Percentiles rank a stretch among this genome's conserved stretches.
Conservation (phyloP, 129 eudicot genomes). For the Centrapalus pauciflorus region DNA sequence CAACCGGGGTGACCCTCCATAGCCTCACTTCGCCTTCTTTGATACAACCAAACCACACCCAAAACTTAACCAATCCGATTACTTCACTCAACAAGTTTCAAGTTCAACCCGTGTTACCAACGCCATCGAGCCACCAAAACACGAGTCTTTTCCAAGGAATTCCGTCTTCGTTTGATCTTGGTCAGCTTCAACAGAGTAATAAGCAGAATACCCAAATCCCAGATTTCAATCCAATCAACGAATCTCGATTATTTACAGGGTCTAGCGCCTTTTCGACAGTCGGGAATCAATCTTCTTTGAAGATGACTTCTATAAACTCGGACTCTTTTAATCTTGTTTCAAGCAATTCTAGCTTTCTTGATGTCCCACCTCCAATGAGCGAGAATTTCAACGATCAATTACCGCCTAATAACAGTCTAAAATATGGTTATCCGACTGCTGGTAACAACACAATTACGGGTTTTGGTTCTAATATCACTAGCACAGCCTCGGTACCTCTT, state of each 20-base stretch:
- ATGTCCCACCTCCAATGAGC: conserved; percentile 30
- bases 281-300: conserved; percentile 42
- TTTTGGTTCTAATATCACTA: conserved; percentile 37
- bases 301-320: conserved; percentile 29
- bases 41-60: conserved; percentile 51
- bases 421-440: conserved; percentile 42
- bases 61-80: conserved; percentile 40
- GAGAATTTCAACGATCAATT: conserved; percentile 42
- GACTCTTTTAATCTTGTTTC: conserved; percentile 38
- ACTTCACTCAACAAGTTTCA: conserved; percentile 43
- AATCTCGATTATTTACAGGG: conserved; percentile 32
- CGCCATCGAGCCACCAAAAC: conserved; percentile 33
- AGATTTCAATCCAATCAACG: conserved; percentile 46
- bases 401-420: conserved; percentile 28
- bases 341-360: conserved; percentile 39
- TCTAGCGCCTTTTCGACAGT: conserved; percentile 28
- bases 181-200: conserved; percentile 45
- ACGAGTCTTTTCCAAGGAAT: conserved; percentile 54
- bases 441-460: conserved; percentile 23
- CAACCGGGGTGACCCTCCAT: conserved; percentile 59
- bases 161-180: conserved; percentile 53
- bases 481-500: conserved; percentile 33
- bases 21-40: conserved; percentile 48
- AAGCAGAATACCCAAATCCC: conserved; percentile 25
- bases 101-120: conserved; percentile 42